Conservation (phyloP, 306 rosid genomes). For the Lotus japonicus region DNA sequence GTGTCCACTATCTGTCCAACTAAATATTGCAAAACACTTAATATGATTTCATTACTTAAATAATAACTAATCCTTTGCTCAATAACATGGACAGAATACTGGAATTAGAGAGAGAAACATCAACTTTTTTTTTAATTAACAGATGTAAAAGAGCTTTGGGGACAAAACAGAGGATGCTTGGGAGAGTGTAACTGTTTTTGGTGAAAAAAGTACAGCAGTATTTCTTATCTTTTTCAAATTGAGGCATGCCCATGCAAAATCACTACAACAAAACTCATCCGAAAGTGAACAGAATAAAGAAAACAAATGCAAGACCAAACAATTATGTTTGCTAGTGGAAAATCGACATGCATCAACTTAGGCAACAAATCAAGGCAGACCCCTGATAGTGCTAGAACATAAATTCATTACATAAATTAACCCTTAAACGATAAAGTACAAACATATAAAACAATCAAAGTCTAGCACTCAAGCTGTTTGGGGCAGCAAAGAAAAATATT, state of each 20-base stretch:
- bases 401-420: neutral
- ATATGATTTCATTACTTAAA: neutral
- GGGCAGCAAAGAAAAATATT: neutral
- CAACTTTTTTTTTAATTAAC: neutral
- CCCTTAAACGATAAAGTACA: constrained; percentile 3
- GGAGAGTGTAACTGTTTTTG: neutral
- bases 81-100: neutral
- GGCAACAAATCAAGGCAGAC: neutral
- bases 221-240: neutral
- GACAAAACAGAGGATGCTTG: constrained; percentile 4
- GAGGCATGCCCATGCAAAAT: neutral
- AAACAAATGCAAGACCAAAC: neutral
- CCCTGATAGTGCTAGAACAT: neutral
- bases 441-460: neutral
- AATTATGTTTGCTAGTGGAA: neutral
- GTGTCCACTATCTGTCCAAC: neutral
- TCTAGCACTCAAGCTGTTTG: neutral
- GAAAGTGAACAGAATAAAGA: neutral
- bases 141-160: neutral
- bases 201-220: neutral
- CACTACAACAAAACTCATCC: neutral
- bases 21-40: neutral
- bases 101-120: neutral
- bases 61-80: neutral
- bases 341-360: neutral